Evolutionary conservation across 75 land plant species (phyloP), one percentile per base, ranked within the genome.

Genomic region (Cryptomeria japonica): DNA sequence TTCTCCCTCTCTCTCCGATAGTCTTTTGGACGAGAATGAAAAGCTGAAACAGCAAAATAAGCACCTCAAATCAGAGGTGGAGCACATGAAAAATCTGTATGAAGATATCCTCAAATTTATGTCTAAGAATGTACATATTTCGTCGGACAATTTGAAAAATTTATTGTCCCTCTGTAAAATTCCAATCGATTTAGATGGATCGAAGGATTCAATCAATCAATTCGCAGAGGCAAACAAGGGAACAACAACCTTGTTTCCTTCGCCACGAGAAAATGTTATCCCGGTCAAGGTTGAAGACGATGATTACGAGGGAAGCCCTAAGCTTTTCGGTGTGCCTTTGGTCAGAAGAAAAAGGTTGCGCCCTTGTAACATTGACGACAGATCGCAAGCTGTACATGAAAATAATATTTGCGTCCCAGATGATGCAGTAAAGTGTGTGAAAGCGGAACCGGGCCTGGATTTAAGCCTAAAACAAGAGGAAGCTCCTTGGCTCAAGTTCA

Each of bases 21-120:
- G 92, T 86, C 89, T 94, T 25, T 6, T 85, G 42, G 98, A 94
- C 44, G 99, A 97, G 92, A 96, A 96, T 85, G 96, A 96, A 88
- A 80, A 93, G 88, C 89, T 97, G 47, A 88, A 90, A 85, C 89
- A 84, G 61, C 96, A 96, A 89, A 97, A 97, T 90, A 32, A 44
- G 86, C 88, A 90, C 72, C 92, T 96, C 68, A 89, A 88, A n/a
- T 89, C 93, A 10, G 99, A 97, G 91, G 87, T 97, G 13, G 86
- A 88, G n/a, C 95, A 94, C 84, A 87, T 97, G 92, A 91, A 89
- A 83, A 90, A 90, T 15, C 83, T 96, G 47, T 94, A 93, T 86
- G 87, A 89, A 83, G 93, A 95, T 49, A 90, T 95, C 55, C 53
- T 87, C n/a, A n/a, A 22, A 9, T 31, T 94, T 51, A 92, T 94